These are phyloP conservation scores for Ceratonia siliqua DNA, from an alignment of 306 rosid species.

Conservation along the genomic window DNA sequence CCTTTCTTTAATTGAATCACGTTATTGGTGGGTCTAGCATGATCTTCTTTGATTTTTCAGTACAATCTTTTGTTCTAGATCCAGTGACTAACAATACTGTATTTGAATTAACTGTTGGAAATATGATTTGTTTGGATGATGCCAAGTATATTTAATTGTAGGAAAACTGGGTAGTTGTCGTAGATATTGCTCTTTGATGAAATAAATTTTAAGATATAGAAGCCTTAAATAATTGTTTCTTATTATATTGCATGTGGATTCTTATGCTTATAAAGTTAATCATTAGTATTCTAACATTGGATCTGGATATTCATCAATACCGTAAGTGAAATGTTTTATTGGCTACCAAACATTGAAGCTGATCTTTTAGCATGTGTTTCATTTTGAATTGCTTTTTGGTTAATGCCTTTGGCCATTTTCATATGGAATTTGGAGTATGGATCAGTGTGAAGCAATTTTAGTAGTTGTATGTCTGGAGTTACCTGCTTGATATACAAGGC, in stretches of 20 bases:
- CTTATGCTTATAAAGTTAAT: neutral
- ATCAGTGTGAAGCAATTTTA: constrained; percentile 16
- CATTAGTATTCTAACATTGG: neutral
- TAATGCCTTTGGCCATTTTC: neutral
- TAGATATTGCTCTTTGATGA: neutral
- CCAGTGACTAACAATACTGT: too few relatives aligned
- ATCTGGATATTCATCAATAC: neutral
- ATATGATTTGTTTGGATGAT: too few relatives aligned
- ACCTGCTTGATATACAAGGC: constrained; percentile 17
- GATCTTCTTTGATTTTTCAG: too few relatives aligned
- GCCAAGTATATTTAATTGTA: neutral
- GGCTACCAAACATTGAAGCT: neutral
- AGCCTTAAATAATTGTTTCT: too few relatives aligned
- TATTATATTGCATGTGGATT: too few relatives aligned
- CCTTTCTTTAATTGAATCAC: too few relatives aligned
- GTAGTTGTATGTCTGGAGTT: constrained; percentile 9
- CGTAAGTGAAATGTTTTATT: constrained; percentile 17
- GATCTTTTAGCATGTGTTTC: constrained; percentile 12
- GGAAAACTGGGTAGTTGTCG: neutral
- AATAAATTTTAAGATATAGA: too few relatives aligned
- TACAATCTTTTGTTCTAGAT: too few relatives aligned
- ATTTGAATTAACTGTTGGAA: too few relatives aligned
- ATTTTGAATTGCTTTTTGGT: constrained; percentile 10
- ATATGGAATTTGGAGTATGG: neutral
- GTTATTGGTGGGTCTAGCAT: too few relatives aligned